These are phyloP conservation scores for Dalbergia oliveri DNA, from an alignment of 306 rosid genomes.

Conservation along the genomic window DNA sequence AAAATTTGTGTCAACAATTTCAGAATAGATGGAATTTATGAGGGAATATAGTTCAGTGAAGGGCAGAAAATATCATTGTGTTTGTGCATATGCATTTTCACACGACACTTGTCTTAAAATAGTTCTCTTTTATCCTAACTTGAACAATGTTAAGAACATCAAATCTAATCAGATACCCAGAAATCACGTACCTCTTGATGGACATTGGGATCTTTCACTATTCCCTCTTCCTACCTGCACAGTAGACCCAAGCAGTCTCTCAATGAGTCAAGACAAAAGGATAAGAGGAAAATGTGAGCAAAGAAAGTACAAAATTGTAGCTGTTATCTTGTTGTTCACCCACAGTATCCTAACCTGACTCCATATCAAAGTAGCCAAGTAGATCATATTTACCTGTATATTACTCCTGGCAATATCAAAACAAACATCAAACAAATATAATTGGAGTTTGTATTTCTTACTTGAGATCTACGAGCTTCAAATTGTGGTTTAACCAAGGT, in stretches of 20 bases:
- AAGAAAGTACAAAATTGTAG: neutral
- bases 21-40: neutral
- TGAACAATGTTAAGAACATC: constrained; percentile 11
- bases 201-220: constrained; percentile 62
- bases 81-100: constrained; percentile 1
- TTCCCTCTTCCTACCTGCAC: constrained; percentile 67
- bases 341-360: constrained; percentile 2
- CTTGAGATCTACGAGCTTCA: constrained; percentile 94
- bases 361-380: constrained; percentile 10
- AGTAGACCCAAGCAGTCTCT: constrained; percentile 1
- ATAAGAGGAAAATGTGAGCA: neutral
- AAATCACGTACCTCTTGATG: constrained; percentile 61
- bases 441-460: constrained; percentile 45
- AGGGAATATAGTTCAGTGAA: neutral
- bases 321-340: neutral
- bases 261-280: constrained; percentile 4
- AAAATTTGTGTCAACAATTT: neutral
- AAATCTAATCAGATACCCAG: constrained; percentile 16
- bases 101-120: neutral
- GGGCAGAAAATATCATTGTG: neutral
- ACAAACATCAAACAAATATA: constrained; percentile 5
- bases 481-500: constrained; percentile 95
- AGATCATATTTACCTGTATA: constrained; percentile 5
- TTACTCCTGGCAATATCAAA: constrained; percentile 5
- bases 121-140: constrained; percentile 24